Conservation (phyloP, 2,329 filamentous ascomycete genomes). For the Thelonectria discophora region DNA sequence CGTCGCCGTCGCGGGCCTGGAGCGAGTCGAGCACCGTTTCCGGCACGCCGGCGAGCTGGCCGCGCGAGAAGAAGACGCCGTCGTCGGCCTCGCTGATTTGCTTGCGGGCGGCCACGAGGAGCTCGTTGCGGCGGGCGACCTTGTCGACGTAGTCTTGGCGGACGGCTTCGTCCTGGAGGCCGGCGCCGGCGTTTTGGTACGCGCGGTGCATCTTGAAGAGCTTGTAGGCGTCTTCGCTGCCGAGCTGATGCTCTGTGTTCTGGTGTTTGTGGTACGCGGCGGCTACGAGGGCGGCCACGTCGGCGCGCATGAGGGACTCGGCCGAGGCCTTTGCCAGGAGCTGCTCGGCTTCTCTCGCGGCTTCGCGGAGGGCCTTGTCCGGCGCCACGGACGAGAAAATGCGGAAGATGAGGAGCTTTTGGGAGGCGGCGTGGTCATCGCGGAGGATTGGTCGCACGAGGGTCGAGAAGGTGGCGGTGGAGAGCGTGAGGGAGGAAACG, state of each 20-base stretch:
- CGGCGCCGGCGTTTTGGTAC: conserved; percentile 41
- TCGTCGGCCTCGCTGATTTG: conserved; percentile 39
- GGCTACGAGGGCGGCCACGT: conserved; percentile 38
- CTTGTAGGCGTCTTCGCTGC: conserved; percentile 35
- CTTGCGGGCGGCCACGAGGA: conserved; percentile 38
- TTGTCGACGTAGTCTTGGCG: conserved; percentile 33
- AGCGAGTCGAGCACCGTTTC: conserved; percentile 32
- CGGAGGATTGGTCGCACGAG: conserved; percentile 35
- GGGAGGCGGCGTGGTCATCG: conserved; percentile 34
- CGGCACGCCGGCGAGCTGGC: conserved; percentile 37
- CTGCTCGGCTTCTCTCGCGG: conserved; percentile 39
- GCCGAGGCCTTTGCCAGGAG: conserved; percentile 31
- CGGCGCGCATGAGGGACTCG: conserved; percentile 36
- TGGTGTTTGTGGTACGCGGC: conserved; percentile 32
- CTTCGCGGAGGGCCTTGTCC: conserved; percentile 39
- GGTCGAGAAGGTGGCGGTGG: conserved; percentile 33
- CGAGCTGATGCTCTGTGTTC: conserved; percentile 24
- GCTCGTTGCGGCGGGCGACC: conserved; percentile 39
- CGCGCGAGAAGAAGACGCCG: conserved; percentile 33
- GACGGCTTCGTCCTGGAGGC: conserved; percentile 29
- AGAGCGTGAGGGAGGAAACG: conserved; percentile 27
- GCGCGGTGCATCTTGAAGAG: conserved; percentile 40
- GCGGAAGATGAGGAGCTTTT: conserved; percentile 29
- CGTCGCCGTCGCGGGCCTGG: conserved; percentile 19
- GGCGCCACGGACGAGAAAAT: conserved; percentile 41